These are phyloP conservation scores for Betula pendula DNA, from an alignment of 306 rosid species.

Conservation along the genomic window DNA sequence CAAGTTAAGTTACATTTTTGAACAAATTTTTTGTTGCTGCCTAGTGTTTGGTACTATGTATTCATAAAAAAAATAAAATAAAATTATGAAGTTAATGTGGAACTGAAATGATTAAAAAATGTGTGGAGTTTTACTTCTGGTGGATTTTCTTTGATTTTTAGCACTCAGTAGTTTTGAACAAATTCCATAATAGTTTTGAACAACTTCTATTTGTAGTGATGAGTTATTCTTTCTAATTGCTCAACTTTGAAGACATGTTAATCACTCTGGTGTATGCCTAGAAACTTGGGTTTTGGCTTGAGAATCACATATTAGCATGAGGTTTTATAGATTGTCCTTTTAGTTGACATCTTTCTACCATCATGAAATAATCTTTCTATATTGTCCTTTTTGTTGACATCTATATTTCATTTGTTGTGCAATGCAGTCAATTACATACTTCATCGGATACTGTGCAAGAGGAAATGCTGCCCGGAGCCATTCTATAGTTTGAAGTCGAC, in stretches of 20 bases:
- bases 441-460: slow-evolving; percentile 89
- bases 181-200: background rate
- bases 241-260: no score
- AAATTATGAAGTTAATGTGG: background rate
- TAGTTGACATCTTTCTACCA: background rate
- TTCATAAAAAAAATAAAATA: background rate
- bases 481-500: slow-evolving; percentile 44
- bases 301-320: no score
- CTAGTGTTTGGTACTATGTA: background rate
- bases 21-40: background rate
- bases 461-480: slow-evolving; percentile 65
- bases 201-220: no score
- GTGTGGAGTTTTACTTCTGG: background rate
- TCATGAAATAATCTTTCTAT: background rate
- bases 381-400: background rate
- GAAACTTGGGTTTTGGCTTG: no score
- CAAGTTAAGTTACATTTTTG: background rate
- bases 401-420: slow-evolving; percentile 29
- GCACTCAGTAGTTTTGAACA: background rate
- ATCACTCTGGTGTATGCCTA: no score
- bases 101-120: background rate
- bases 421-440: slow-evolving; percentile 65
- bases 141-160: background rate
- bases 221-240: no score
- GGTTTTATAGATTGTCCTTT: no score